These are phyloP conservation scores for Microbotryum intermedium DNA, from an alignment of 1,284 basidiomycete genomes.

Conservation along the genomic window DNA sequence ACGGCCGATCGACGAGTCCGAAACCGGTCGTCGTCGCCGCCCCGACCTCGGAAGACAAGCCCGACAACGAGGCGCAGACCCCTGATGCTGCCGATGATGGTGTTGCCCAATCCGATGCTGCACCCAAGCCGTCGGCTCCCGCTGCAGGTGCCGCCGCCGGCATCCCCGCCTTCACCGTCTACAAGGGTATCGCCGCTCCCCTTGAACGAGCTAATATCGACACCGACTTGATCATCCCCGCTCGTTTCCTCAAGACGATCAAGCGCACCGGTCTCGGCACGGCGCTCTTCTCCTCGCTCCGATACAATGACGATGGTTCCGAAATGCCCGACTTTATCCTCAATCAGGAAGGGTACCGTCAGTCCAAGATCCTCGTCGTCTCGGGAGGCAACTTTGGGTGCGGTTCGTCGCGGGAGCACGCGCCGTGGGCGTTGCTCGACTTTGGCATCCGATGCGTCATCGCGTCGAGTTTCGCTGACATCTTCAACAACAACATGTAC, in stretches of 20 bases:
- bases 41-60: conserved; percentile 33
- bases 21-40: conserved; percentile 25
- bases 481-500: conserved; percentile 69
- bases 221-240: conserved; percentile 92
- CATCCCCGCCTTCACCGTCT: conserved; percentile 65
- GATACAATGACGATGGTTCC: conserved; percentile 63
- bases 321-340: conserved; percentile 79
- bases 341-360: conserved; percentile 72
- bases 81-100: conserved; percentile 39
- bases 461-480: conserved; percentile 89
- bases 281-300: conserved; percentile 75
- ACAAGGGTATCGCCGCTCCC: conserved; percentile 77
- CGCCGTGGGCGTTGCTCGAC: conserved; percentile 93
- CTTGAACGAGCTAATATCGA: conserved; percentile 78
- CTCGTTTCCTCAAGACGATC: conserved; percentile 62
- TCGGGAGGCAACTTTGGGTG: conserved; percentile 91
- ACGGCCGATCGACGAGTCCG: conserved; percentile 58
- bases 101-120: conserved; percentile 22
- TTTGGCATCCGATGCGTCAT: conserved; percentile 87
- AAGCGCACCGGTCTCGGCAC: conserved; percentile 87
- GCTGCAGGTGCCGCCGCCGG: conserved; percentile 51
- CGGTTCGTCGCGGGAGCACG: conserved; percentile 83
- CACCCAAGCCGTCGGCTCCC: conserved; percentile 18
- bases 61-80: conserved; percentile 25
- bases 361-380: conserved; percentile 76